These are phyloP conservation scores for Alternaria novae-zelandiae DNA, from an alignment of 2,329 filamentous ascomycete species.

Conservation along the genomic window DNA sequence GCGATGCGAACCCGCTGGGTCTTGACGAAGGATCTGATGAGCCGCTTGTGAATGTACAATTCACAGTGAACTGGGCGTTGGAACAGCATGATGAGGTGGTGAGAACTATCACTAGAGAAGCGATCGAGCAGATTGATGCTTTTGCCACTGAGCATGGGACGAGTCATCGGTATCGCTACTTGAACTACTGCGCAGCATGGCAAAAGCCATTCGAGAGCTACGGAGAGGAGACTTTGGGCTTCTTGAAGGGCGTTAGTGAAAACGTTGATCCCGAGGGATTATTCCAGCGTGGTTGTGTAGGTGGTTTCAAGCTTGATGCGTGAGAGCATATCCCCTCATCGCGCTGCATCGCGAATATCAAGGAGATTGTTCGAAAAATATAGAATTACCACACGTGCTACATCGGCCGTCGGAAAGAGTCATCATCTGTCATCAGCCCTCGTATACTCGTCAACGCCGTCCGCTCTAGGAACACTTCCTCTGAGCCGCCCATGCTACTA, in stretches of 20 bases:
- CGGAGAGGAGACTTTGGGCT: constrained; percentile 34
- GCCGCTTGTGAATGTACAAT: constrained; percentile 41
- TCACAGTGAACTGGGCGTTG: constrained; percentile 45
- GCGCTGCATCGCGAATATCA: no score
- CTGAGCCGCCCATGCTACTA: neutral
- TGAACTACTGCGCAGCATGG: constrained; percentile 48
- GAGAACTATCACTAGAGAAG: constrained; percentile 26
- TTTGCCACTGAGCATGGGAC: constrained; percentile 28
- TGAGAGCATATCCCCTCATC: neutral
- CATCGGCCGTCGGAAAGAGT: neutral
- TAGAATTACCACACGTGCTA: neutral
- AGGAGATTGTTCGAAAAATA: no score
- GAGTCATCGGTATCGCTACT: constrained; percentile 30
- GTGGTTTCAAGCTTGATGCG: constrained; percentile 42
- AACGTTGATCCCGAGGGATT: constrained; percentile 46
- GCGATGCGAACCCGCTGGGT: constrained; percentile 20
- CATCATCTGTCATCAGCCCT: neutral
- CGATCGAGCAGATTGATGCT: constrained; percentile 43
- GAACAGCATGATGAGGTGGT: constrained; percentile 36
- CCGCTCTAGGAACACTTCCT: neutral
- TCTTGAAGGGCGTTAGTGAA: constrained; percentile 35
- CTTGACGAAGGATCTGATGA: constrained; percentile 20
- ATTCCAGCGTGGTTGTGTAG: constrained; percentile 45
- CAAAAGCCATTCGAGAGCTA: constrained; percentile 47
- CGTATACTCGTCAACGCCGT: neutral